Base-by-base conservation (phyloP, 169 alveolate species). In the Plasmodium cynomolgi region DNA sequence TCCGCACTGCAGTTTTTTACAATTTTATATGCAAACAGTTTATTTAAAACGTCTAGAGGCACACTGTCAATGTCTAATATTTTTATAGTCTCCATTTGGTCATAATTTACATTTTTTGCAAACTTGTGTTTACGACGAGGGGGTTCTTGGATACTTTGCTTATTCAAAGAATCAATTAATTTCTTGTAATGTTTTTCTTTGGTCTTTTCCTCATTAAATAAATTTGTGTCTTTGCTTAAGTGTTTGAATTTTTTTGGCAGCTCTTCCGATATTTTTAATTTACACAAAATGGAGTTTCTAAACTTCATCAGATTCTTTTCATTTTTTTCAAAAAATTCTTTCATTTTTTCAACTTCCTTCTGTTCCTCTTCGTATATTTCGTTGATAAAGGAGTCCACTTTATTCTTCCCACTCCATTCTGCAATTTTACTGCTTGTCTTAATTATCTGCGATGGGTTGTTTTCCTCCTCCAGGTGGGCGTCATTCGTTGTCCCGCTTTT, bases 1-100 rank as follows among this genome's bases (percentile, higher is more conserved):
- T 96, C 97, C 8, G 97, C 97, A 56, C 97, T 96, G 86, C 96
- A 93, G 83, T 96, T 90, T 91, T 96, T 96, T 26, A 96, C 97
- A 58, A 96, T 84, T 58, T 95, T 85, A 90, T 96, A 96, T 8
- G 97, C 95, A 62, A 96, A 79, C 94, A 96, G 93, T 62, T 95
- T 95, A 81, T 96, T 96, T 77, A 96, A 88, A 23, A 96, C 81
- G 41, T 95, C 91, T 33, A 95, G 79, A 15, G 97, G 97, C 20
- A 96, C 20, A 83, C 90, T 83, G 83, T 96, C 97, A 37, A 96
- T 95, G 73, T 96, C 96, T 81, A 96, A 75, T 23, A 96, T 93
- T 74, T 95, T 54, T 37, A 96, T 83, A 23, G 96, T 79, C 72
- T 96, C 96, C 13, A 83, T 93, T 5, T 83, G 77, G 31, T 77